Conservation (phyloP, 495 filamentous ascomycete genomes). For the Penicillium samsonianum region DNA sequence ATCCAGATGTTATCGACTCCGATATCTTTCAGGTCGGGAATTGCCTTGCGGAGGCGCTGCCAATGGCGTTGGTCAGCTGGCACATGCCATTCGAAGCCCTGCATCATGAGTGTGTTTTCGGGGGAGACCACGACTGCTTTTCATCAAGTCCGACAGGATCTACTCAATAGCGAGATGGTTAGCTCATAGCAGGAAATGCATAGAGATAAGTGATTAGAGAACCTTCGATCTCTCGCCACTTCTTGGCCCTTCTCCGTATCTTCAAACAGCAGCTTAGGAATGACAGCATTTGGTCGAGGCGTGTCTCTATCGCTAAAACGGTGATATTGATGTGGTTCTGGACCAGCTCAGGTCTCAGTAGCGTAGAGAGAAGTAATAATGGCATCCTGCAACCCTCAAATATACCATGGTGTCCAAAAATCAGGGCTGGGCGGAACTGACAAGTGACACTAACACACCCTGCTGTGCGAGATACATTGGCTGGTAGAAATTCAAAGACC, state of each 20-base stretch:
- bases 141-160: slow-evolving; percentile 28
- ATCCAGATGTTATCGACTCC: slow-evolving; percentile 72
- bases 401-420: slow-evolving; percentile 3
- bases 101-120: slow-evolving; percentile 64
- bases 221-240: slow-evolving; percentile 22
- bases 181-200: background rate
- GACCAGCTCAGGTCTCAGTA: background rate
- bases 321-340: background rate
- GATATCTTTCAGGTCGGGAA: slow-evolving; percentile 57
- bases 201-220: background rate
- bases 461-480: slow-evolving; percentile 23
- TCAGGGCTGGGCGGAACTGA: slow-evolving; percentile 13
- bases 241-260: slow-evolving; percentile 8
- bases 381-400: background rate
- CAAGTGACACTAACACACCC: slow-evolving; percentile 21
- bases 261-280: slow-evolving; percentile 20
- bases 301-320: background rate
- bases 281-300: slow-evolving; percentile 15
- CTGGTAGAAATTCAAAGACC: background rate
- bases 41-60: slow-evolving; percentile 55
- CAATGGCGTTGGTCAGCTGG: slow-evolving; percentile 66
- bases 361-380: background rate
- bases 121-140: slow-evolving; percentile 29
- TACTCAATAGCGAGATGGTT: slow-evolving; percentile 4
- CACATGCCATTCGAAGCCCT: slow-evolving; percentile 77